A percentile compares a stretch with the other conserved stretches of the same genome.
Conservation (phyloP, 1,284 basidiomycete species). For the Fomitopsis betulina region DNA sequence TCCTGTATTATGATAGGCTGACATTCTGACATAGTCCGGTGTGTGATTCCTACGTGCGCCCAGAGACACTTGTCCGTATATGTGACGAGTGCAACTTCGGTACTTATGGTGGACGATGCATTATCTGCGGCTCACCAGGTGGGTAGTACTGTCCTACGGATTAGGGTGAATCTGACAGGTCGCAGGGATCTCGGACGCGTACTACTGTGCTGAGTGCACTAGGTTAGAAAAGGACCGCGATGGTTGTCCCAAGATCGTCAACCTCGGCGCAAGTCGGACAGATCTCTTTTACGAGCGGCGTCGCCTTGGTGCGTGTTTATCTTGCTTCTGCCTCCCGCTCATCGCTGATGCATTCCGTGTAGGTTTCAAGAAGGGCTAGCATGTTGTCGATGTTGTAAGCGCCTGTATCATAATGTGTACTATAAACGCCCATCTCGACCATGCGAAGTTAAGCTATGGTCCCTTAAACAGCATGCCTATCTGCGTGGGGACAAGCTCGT, state of each 20-base stretch:
- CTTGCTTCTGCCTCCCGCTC: background rate
- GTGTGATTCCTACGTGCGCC: slow-evolving; percentile 98
- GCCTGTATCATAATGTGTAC: background rate
- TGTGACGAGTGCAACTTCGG: slow-evolving; percentile 99
- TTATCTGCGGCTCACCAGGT: slow-evolving; percentile 95
- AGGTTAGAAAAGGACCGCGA: slow-evolving; percentile 96
- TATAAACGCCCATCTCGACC: background rate
- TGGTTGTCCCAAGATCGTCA: slow-evolving; percentile 98
- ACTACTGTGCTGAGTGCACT: slow-evolving; percentile 97
- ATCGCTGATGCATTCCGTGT: slow-evolving; percentile 2
- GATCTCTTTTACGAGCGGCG: slow-evolving; percentile 88
- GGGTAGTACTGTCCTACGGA: background rate
- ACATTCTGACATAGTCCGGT: slow-evolving; percentile 68
- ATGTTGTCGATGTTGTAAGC: background rate
- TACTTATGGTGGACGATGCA: slow-evolving; percentile 94
- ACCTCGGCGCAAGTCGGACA: slow-evolving; percentile 86
- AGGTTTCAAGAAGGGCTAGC: slow-evolving; percentile 83
- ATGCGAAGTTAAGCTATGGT: background rate
- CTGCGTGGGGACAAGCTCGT: too few species aligned
- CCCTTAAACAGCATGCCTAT: too few species aligned
- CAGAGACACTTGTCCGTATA: slow-evolving; percentile 95
- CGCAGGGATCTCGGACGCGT: slow-evolving; percentile 92
- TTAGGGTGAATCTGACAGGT: background rate
- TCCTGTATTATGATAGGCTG: background rate
- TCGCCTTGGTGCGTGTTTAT: slow-evolving; percentile 52